Evolutionary conservation across 1,284 basidiomycete species (phyloP).

Genomic region (Porphyrellus sp.): DNA sequence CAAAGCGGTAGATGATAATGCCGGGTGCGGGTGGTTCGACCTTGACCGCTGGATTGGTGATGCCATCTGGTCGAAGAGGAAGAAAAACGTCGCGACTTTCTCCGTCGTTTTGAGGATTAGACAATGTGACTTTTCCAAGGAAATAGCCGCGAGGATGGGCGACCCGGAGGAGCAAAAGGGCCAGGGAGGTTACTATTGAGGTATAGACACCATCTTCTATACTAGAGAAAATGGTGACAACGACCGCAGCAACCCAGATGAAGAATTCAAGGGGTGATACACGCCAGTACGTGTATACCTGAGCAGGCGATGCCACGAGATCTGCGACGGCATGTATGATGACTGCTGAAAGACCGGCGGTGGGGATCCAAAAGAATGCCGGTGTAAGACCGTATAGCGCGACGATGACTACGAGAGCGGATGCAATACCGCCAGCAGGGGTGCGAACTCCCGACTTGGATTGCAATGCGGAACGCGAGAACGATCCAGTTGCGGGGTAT

Average conservation of each 20-base stretch:
- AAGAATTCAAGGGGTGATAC: conserved; percentile 91
- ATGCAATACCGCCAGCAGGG: conserved; percentile 85
- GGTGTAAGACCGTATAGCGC: conserved; percentile 91
- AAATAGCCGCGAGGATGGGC: conserved; percentile 92
- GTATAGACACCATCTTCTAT: conserved; percentile 97
- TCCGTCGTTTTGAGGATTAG: conserved; percentile 32
- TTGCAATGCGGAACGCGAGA: conserved; percentile 95
- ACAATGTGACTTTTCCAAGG: conserved; percentile 71
- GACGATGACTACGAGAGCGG: conserved; percentile 87
- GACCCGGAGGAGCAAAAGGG: conserved; percentile 84
- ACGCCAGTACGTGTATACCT: conserved; percentile 92
- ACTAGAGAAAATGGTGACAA: conserved; percentile 84
- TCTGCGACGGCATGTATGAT: conserved; percentile 97
- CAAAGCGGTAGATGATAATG: conserved; percentile 89
- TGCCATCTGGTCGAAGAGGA: conserved; percentile 63
- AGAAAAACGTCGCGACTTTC: conserved; percentile 79
- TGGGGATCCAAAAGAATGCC: conserved; percentile 88
- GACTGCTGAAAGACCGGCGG: conserved; percentile 79
- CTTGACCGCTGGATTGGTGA: conserved; percentile 70
- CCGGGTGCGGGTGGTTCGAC: conserved; percentile 83
- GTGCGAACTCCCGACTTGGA: conserved; percentile 96
- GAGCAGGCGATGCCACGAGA: conserved; percentile 83
- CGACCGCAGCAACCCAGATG: conserved; percentile 87
- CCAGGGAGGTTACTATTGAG: conserved; percentile 78
- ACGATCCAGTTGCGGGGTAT: conserved; percentile 96